A percentile compares a stretch with the other conserved stretches of the same genome.
Conservation (phyloP, 1,284 basidiomycete species). For the Cerioporus squamosus region DNA sequence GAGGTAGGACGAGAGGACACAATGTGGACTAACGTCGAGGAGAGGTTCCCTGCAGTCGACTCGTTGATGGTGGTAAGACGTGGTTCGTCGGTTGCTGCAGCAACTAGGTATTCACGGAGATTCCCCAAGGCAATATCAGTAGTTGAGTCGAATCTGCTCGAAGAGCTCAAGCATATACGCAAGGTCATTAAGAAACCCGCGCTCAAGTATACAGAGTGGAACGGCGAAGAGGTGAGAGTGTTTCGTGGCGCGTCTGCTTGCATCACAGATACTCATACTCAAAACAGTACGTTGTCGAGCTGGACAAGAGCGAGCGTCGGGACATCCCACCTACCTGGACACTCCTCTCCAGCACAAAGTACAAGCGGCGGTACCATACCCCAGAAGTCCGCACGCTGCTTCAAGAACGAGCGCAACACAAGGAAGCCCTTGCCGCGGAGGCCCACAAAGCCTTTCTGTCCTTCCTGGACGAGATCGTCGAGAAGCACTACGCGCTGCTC, state of each 20-base stretch:
- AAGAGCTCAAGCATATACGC: constrained; percentile 78
- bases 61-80: constrained; percentile 47
- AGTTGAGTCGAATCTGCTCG: constrained; percentile 73
- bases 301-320: constrained; percentile 74
- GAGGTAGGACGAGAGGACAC: constrained; percentile 70
- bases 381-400: constrained; percentile 72
- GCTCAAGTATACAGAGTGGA: constrained; percentile 74
- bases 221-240: constrained; percentile 70
- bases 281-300: constrained; percentile 74
- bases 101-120: neutral
- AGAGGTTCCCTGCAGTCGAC: constrained; percentile 72
- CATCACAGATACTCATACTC: neutral
- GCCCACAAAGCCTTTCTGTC: constrained; percentile 67
- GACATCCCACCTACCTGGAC: constrained; percentile 82
- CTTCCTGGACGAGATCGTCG: constrained; percentile 74
- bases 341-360: constrained; percentile 81
- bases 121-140: constrained; percentile 54
- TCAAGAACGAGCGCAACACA: constrained; percentile 76
- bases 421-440: constrained; percentile 76
- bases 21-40: constrained; percentile 72
- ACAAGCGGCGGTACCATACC: constrained; percentile 80
- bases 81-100: constrained; percentile 10
- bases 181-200: constrained; percentile 77
- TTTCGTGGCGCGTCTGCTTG: neutral
- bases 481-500: constrained; percentile 70